These are phyloP conservation scores for Tetradesmus obliquus DNA, from an alignment of 139 green algal genomes.

Conservation along the genomic window DNA sequence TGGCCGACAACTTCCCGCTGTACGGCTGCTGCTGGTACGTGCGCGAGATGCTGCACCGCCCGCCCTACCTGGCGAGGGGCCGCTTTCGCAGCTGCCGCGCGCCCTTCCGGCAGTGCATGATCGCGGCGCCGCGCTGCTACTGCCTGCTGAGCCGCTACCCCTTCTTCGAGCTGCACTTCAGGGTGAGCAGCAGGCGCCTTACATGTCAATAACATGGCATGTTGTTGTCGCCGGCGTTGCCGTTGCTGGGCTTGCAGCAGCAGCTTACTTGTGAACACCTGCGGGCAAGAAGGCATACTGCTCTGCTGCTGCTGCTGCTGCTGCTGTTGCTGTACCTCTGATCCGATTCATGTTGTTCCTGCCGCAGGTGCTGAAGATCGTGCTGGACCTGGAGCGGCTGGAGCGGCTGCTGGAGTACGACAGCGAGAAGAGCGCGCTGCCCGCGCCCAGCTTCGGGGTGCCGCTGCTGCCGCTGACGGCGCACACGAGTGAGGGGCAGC, in stretches of 20 bases:
- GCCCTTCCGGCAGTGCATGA: slow-evolving; percentile 75
- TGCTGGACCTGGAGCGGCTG: slow-evolving; percentile 86
- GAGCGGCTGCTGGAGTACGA: slow-evolving; percentile 77
- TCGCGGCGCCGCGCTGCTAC: slow-evolving; percentile 89
- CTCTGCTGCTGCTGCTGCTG: background rate
- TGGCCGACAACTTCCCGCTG: slow-evolving; percentile 74
- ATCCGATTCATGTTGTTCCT: background rate
- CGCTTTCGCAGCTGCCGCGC: slow-evolving; percentile 40
- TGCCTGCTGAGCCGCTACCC: slow-evolving; percentile 88
- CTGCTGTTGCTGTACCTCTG: background rate
- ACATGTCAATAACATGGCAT: background rate
- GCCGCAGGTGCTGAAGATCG: slow-evolving; percentile 80
- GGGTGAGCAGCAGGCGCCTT: slow-evolving; percentile 58
- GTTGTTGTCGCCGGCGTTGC: background rate
- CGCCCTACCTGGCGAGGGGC: slow-evolving; percentile 66
- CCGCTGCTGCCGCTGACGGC: slow-evolving; percentile 3
- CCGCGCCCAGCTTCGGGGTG: slow-evolving; percentile 36
- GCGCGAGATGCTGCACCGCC: slow-evolving; percentile 82
- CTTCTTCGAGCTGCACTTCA: slow-evolving; percentile 93
- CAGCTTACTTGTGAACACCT: background rate
- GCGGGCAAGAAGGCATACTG: background rate
- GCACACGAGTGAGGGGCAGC: background rate
- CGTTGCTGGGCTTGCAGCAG: too few relatives aligned
- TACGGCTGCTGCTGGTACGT: slow-evolving; percentile 90
- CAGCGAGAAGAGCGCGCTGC: slow-evolving; percentile 9